These are phyloP conservation scores for Tetrahymena thermophila DNA, from an alignment of 73 alveolate genomes.

Conservation along the genomic window DNA sequence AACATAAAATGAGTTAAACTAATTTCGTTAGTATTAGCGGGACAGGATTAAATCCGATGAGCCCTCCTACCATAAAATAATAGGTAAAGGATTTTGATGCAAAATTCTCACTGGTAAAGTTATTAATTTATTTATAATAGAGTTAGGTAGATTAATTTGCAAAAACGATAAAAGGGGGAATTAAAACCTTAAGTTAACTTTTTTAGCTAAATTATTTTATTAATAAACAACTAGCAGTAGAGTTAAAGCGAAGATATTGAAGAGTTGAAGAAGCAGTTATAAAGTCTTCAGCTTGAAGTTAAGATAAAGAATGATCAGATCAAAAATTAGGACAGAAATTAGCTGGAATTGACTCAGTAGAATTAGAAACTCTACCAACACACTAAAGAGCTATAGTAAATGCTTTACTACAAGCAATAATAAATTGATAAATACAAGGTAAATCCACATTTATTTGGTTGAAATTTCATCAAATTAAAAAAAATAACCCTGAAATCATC, in stretches of 20 bases:
- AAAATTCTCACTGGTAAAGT: slow-evolving; percentile 1
- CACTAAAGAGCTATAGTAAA: not conserved
- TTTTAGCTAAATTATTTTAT: not conserved
- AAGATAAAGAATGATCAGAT: not conserved
- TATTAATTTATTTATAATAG: not conserved
- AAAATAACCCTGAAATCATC: not conserved
- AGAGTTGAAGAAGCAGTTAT: not conserved
- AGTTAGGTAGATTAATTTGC: not conserved
- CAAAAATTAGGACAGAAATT: not conserved
- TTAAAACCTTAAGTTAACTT: not conserved
- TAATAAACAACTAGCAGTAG: not conserved
- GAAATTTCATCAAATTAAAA: too few relatives aligned
- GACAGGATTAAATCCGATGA: not conserved
- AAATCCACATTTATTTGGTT: not conserved
- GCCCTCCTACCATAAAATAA: not conserved
- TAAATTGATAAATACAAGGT: not conserved
- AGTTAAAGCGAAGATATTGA: not conserved
- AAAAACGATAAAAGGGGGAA: not conserved
- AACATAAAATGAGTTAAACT: not conserved
- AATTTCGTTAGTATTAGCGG: not conserved
- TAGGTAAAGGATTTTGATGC: not conserved
- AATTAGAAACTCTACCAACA: not conserved
- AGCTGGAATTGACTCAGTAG: not conserved
- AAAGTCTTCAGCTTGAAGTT: not conserved
- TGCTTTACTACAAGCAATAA: not conserved